phyloP scores from a whole-genome alignment of 441 rosid genomes.

The Eutrema salsugineum region DNA sequence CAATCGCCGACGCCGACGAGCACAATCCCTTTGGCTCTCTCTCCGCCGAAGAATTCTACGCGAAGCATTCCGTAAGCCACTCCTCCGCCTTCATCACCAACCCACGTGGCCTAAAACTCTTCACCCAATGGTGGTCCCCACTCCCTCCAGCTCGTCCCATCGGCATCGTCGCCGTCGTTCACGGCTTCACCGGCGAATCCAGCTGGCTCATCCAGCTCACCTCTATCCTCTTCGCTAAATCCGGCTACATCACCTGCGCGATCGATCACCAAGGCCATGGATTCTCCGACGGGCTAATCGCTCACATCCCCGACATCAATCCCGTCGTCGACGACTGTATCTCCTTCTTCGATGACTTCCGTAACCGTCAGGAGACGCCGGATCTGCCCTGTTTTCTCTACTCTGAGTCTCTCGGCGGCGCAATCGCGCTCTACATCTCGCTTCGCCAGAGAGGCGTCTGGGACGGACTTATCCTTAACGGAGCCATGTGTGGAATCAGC shows the following conservation, averaged over 20 bases:
- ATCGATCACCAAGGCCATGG: constrained; percentile 97
- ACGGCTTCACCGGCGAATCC: constrained; percentile 87
- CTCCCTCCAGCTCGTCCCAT: constrained; percentile 41
- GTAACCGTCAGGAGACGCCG: constrained; percentile 38
- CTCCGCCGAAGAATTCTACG: constrained; percentile 61
- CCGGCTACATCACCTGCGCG: constrained; percentile 70
- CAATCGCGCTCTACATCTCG: constrained; percentile 67
- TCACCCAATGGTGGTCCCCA: constrained; percentile 93
- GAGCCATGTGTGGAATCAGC: constrained; percentile 97
- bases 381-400: constrained; percentile 69
- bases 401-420: constrained; percentile 85
- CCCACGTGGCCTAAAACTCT: constrained; percentile 72
- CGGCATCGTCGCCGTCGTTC: constrained; percentile 77
- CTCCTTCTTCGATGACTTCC: constrained; percentile 56
- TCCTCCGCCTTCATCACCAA: constrained; percentile 73
- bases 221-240: constrained; percentile 64
- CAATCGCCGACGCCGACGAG: constrained; percentile 54
- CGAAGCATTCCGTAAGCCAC: constrained; percentile 64
- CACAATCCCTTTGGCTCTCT: constrained; percentile 49
- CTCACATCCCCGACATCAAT: constrained; percentile 71
- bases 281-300: constrained; percentile 66
- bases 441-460: constrained; percentile 64
- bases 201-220: constrained; percentile 77
- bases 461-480: constrained; percentile 78
- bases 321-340: constrained; percentile 83